Evolutionary conservation across 2,329 filamentous ascomycete genomes (phyloP).

Genomic region (Phyllosticta citriasiana): DNA sequence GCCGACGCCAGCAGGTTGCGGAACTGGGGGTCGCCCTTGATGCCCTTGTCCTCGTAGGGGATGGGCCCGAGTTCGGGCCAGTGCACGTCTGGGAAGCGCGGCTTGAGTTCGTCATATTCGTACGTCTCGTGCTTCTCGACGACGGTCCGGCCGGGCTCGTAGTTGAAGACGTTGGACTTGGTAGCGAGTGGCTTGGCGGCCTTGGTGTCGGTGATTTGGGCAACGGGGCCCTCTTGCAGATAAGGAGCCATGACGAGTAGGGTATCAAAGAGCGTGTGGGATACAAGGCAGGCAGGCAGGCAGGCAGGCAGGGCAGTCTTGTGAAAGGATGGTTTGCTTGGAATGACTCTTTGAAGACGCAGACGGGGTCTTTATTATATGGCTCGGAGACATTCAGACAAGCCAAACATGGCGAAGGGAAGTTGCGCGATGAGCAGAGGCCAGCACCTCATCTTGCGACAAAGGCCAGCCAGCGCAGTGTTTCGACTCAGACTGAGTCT

Average conservation of each 20-base stretch:
- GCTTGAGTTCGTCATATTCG: slow-evolving; percentile 42
- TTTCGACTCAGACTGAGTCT: background rate
- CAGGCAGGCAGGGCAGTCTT: too few species aligned
- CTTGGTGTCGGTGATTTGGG: background rate
- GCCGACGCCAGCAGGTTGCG: slow-evolving; percentile 42
- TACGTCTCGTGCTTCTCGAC: slow-evolving; percentile 38
- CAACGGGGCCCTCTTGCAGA: background rate
- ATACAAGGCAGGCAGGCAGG: background rate
- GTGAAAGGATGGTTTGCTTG: background rate
- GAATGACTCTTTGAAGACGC: background rate
- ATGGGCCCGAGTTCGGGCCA: slow-evolving; percentile 42
- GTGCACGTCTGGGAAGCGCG: slow-evolving; percentile 42
- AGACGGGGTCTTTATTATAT: background rate
- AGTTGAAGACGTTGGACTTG: slow-evolving; percentile 25
- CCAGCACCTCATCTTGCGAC: slow-evolving; percentile 9
- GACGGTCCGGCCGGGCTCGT: slow-evolving; percentile 39
- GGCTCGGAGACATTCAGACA: background rate
- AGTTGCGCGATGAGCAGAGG: slow-evolving; percentile 10
- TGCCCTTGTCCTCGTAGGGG: slow-evolving; percentile 44
- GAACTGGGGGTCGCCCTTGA: slow-evolving; percentile 45
- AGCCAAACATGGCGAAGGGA: background rate
- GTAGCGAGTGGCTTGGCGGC: slow-evolving; percentile 4
- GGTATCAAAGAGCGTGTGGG: background rate
- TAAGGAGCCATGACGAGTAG: slow-evolving; percentile 10
- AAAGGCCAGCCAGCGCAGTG: background rate